These are phyloP conservation scores for Monosporascus sp. DNA, from an alignment of 2,329 filamentous ascomycete genomes.

Conservation along the genomic window DNA sequence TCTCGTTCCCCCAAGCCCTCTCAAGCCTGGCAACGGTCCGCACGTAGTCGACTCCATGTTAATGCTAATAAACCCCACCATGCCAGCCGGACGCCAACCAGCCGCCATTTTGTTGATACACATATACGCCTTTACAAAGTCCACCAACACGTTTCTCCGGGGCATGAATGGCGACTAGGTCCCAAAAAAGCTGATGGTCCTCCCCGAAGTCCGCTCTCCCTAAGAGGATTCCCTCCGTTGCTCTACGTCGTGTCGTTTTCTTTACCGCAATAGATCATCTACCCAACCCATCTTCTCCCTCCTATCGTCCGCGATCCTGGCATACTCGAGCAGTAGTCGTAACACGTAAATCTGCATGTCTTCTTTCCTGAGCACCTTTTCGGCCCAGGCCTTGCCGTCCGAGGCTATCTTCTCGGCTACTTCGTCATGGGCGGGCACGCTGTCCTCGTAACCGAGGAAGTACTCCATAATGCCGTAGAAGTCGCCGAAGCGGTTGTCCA, in stretches of 20 bases:
- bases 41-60: too few relatives aligned
- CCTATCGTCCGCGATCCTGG: conserved; percentile 46
- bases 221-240: too few relatives aligned
- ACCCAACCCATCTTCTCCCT: conserved; percentile 52
- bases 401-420: conserved; percentile 59
- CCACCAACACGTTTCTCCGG: too few relatives aligned
- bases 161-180: not conserved
- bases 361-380: conserved; percentile 60
- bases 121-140: too few relatives aligned
- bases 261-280: conserved; percentile 36
- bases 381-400: conserved; percentile 63
- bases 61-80: not conserved
- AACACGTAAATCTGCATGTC: conserved; percentile 71
- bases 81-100: not conserved
- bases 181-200: not conserved
- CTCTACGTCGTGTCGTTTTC: not conserved
- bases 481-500: conserved; percentile 69
- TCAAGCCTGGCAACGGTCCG: too few relatives aligned
- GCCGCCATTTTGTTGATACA: not conserved
- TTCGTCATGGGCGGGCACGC: conserved; percentile 43
- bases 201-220: too few relatives aligned
- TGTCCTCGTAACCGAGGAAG: conserved; percentile 56
- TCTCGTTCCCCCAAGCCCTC: too few relatives aligned
- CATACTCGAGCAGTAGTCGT: conserved; percentile 60
- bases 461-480: conserved; percentile 70